phyloP scores from a whole-genome alignment of 2,329 filamentous ascomycete species.

The Curvularia sp. region DNA sequence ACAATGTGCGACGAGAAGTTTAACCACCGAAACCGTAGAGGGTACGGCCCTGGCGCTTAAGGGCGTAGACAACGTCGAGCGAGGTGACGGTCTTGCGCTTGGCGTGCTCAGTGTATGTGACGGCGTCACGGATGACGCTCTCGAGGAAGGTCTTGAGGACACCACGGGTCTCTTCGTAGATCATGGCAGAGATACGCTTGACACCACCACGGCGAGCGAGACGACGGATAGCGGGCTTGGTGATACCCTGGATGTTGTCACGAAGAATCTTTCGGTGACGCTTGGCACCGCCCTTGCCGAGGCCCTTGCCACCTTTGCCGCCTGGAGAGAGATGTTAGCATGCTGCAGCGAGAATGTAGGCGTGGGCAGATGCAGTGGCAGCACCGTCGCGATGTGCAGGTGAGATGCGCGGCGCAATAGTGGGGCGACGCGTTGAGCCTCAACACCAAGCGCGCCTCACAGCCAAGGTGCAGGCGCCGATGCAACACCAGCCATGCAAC shows the following conservation, averaged over 20 bases:
- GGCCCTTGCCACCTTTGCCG: conserved; percentile 63
- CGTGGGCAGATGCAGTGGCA: conserved; percentile 14
- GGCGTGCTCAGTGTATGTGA: conserved; percentile 81
- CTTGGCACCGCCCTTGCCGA: conserved; percentile 63
- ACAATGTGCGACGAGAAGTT: conserved; percentile 47
- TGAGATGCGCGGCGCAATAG: conserved; percentile 23
- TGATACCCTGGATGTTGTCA: conserved; percentile 64
- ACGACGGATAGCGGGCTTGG: conserved; percentile 63
- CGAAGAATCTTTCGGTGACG: conserved; percentile 63
- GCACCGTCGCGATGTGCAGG: conserved; percentile 25
- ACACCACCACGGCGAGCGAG: conserved; percentile 62
- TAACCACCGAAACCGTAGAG: conserved; percentile 92
- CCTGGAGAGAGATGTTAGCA: conserved; percentile 52
- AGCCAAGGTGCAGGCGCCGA: conserved; percentile 23
- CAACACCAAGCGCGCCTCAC: conserved; percentile 36
- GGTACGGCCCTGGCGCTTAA: conserved; percentile 71
- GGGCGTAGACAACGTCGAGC: conserved; percentile 68
- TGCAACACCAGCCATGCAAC: conserved; percentile 23
- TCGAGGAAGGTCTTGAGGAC: conserved; percentile 81
- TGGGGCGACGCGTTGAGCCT: conserved; percentile 39
- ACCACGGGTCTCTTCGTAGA: conserved; percentile 80
- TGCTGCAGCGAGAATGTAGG: conserved; percentile 18
- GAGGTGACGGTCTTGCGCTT: conserved; percentile 81
- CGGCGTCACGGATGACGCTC: conserved; percentile 76
- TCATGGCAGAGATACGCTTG: conserved; percentile 67